A percentile compares a stretch with the other conserved stretches of the same genome.
These are phyloP conservation scores for Starmerella ratchasimensis DNA, from an alignment of 805 yeast genomes.

Conservation along the genomic window DNA sequence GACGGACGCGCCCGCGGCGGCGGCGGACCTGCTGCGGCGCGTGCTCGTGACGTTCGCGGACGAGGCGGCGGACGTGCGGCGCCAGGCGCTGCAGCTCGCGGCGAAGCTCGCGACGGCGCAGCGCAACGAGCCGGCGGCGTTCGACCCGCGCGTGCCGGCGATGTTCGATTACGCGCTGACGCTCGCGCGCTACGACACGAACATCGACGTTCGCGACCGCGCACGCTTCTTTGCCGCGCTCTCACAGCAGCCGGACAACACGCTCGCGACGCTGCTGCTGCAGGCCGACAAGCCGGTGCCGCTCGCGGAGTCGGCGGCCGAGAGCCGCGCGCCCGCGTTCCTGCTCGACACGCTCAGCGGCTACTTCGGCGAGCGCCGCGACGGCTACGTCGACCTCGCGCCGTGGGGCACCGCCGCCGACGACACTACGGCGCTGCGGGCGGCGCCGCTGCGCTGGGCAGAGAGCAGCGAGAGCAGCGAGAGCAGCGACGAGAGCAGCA, in stretches of 20 bases:
- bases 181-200: constrained; percentile 57
- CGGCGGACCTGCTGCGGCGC: constrained; percentile 63
- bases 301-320: constrained; percentile 7
- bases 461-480: too few species aligned
- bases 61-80: constrained; percentile 45
- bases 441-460: neutral
- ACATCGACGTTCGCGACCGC: constrained; percentile 69
- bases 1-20: constrained; percentile 35
- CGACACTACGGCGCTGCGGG: constrained; percentile 2
- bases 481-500: neutral
- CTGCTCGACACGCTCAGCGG: constrained; percentile 25
- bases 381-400: constrained; percentile 26
- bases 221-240: constrained; percentile 61
- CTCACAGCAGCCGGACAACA: constrained; percentile 38
- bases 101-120: constrained; percentile 56
- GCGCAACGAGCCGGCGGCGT: constrained; percentile 28
- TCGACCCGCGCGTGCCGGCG: constrained; percentile 26
- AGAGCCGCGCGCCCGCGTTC: constrained; percentile 8
- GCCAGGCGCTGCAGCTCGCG: constrained; percentile 57
- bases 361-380: constrained; percentile 23
- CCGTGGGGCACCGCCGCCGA: constrained; percentile 33
- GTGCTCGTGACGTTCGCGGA: constrained; percentile 36
- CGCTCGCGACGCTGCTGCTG: constrained; percentile 53
- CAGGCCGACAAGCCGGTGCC: constrained; percentile 71
- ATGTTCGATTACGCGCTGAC: constrained; percentile 51